Evolutionary conservation across 768 basidiomycete genomes (phyloP).

Genomic region (Rhizopogon salebrosus): DNA sequence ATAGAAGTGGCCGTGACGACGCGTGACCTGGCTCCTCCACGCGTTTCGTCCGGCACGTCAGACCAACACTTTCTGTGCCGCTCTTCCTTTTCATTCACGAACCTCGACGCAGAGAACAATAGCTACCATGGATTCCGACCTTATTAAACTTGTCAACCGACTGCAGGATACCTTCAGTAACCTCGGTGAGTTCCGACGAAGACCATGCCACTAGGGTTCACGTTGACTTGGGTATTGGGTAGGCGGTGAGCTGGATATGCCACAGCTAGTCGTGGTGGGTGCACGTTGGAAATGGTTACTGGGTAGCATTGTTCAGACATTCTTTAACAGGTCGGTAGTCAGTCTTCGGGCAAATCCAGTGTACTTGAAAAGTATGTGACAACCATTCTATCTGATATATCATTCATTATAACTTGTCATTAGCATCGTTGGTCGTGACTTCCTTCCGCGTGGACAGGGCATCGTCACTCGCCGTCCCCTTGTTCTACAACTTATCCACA

Average conservation of each 20-base stretch:
- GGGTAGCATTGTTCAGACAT: constrained; percentile 1
- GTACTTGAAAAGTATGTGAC: constrained; percentile 85
- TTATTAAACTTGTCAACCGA: constrained; percentile 92
- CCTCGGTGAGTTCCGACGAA: constrained; percentile 52
- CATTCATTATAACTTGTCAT: constrained; percentile 3
- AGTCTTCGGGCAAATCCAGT: constrained; percentile 95
- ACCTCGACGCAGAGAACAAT: not conserved
- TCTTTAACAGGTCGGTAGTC: constrained; percentile 77
- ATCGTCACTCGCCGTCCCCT: constrained; percentile 96
- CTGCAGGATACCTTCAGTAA: constrained; percentile 92
- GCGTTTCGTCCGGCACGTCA: constrained; percentile 10
- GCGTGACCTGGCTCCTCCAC: constrained; percentile 15
- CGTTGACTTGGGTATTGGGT: constrained; percentile 8
- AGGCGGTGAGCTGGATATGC: constrained; percentile 93
- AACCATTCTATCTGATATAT: constrained; percentile 3
- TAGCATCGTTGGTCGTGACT: constrained; percentile 93
- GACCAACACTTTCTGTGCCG: constrained; percentile 2
- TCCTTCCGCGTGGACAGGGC: constrained; percentile 83
- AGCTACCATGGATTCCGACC: constrained; percentile 79
- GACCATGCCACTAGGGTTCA: constrained; percentile 2
- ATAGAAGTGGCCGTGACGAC: constrained; percentile 22
- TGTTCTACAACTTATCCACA: constrained; percentile 93
- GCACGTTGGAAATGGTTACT: not conserved
- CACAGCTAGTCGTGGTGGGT: constrained; percentile 84
- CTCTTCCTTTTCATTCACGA: not conserved